Conservation (phyloP, 1,284 basidiomycete species). For the Tilletia caries region DNA sequence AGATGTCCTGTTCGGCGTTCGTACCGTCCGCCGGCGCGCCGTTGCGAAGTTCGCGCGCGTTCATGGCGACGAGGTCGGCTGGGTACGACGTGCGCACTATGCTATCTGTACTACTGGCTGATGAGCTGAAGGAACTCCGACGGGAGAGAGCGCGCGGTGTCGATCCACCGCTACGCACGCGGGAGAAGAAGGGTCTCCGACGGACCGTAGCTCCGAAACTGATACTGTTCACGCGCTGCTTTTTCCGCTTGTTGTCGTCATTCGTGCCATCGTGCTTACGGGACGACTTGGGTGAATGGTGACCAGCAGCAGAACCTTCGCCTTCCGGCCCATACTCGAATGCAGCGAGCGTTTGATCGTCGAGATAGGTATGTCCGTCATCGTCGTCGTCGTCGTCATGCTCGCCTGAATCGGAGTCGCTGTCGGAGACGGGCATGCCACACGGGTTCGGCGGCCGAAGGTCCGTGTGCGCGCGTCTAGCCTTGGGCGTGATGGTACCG, state of each 20-base stretch:
- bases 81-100: constrained; percentile 1
- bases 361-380: too few relatives aligned
- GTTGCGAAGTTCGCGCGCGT: background rate
- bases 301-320: background rate
- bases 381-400: background rate
- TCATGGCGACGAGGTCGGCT: background rate
- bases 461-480: background rate
- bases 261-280: background rate
- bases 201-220: too few relatives aligned
- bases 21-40: background rate
- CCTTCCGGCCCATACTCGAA: background rate
- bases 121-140: background rate
- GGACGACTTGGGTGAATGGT: background rate
- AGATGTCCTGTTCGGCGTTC: background rate
- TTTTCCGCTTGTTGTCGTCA: background rate
- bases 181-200: background rate
- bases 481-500: background rate
- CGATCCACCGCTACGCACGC: background rate
- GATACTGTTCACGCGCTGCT: too few relatives aligned
- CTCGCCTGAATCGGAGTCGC: background rate
- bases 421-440: background rate
- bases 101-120: background rate
- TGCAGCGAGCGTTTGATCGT: too few relatives aligned
- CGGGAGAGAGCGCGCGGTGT: background rate
- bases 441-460: background rate